Percentiles rank a stretch among this genome's conserved stretches.
phyloP scores from a whole-genome alignment of 2,329 filamentous ascomycete species.

The Sordariomycetes sp. region DNA sequence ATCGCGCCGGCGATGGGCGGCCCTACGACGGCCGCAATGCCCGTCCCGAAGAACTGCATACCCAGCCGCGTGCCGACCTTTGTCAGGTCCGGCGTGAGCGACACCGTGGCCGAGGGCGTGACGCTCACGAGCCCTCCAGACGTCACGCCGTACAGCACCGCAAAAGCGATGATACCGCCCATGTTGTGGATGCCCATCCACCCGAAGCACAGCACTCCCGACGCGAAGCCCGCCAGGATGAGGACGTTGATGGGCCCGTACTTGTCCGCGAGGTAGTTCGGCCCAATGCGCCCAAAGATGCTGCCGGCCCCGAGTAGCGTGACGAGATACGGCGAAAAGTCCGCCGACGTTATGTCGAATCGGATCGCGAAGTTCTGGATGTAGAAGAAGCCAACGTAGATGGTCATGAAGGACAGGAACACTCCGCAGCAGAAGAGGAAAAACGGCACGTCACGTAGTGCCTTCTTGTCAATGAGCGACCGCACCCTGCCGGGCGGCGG shows the following conservation, averaged over 20 bases:
- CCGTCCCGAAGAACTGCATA: slow-evolving; percentile 28
- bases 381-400: slow-evolving; percentile 36
- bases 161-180: slow-evolving; percentile 25
- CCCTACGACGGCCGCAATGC: slow-evolving; percentile 28
- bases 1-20: slow-evolving; percentile 25
- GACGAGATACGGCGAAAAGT: slow-evolving; percentile 26
- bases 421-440: slow-evolving; percentile 19
- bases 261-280: slow-evolving; percentile 28
- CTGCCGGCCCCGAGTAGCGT: slow-evolving; percentile 30
- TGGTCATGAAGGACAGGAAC: slow-evolving; percentile 26
- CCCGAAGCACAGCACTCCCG: slow-evolving; percentile 29
- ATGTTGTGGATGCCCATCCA: slow-evolving; percentile 24
- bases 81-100: slow-evolving; percentile 23
- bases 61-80: slow-evolving; percentile 25
- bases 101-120: slow-evolving; percentile 24
- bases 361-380: slow-evolving; percentile 26
- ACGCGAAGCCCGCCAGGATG: slow-evolving; percentile 26
- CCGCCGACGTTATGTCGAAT: slow-evolving; percentile 19
- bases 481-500: slow-evolving; percentile 11
- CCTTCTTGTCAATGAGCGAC: slow-evolving; percentile 4
- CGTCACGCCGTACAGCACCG: slow-evolving; percentile 30
- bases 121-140: slow-evolving; percentile 29
- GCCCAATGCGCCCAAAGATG: slow-evolving; percentile 28
- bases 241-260: slow-evolving; percentile 27
- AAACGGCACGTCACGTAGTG: slow-evolving; percentile 20